Evolutionary conservation across 768 basidiomycete genomes (phyloP), one percentile per base, ranked within the genome.

Genomic region (Podaxis sp.): DNA sequence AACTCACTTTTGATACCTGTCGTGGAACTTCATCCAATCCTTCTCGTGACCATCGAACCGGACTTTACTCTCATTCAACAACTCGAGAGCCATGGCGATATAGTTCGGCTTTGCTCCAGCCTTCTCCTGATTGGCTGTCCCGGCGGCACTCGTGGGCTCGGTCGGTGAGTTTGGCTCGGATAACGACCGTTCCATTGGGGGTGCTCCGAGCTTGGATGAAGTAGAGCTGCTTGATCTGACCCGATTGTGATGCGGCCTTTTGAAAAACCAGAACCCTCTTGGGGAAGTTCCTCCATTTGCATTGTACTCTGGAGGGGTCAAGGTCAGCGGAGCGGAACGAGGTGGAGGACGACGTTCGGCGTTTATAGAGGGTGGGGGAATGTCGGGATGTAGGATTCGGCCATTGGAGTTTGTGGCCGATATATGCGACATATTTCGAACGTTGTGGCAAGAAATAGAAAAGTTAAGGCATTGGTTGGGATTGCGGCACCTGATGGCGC

Each of bases 101-200:
- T 62, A 62, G 55, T 56, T 55, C 17, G 55, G 54, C 38, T 22
- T 62, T 22, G 33, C 17, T 27, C 24, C 61, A 17, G 36, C 46
- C 12, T 40, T 40, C 11, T 36, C 46, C 24, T 36, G 36, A 41
- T 12, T 27, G 11, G 41, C 17, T 7, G 46, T 9, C 15, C 33
- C 33, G 1, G 22, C 19, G 4, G 43, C 41, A 49, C 46, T 55
- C 15, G 33, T 55, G 22, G 55, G 43, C 4, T 62, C 61, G 8
- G 37, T 50, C 24, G 61, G 61, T 13, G 54, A 62, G 17, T 62
- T 56, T 24, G 61, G 61, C n/a, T 62, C 61, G 33, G 61, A 62
- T 37, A 49, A 12, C 19, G 60, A 61, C 19, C 60, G 41, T 15
- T 43, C 54, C 29, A 62, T 38, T 36, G 19, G 15, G 15, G 60